Conservation (phyloP, 2,329 filamentous ascomycete species). For the Endocalyx cinctus region DNA sequence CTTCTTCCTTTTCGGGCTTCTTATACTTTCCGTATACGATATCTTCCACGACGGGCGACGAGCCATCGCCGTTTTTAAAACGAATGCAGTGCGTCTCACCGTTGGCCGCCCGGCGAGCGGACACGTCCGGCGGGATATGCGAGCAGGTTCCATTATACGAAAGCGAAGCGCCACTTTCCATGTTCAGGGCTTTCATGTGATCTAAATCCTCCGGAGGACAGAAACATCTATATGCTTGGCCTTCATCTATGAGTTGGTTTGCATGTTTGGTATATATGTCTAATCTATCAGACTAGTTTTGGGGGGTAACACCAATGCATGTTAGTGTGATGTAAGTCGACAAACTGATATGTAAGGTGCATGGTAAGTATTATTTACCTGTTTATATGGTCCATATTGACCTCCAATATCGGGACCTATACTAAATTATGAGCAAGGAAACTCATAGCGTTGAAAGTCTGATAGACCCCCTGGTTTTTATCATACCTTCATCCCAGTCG, state of each 20-base stretch:
- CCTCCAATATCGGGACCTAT: conserved; percentile 76
- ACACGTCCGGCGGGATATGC: conserved; percentile 60
- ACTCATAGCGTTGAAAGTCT: too few species aligned
- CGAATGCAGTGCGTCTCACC: conserved; percentile 75
- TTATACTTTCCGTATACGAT: conserved; percentile 70
- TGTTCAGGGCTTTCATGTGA: conserved; percentile 58
- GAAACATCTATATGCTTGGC: conserved; percentile 89
- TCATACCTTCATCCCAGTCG: conserved; percentile 82
- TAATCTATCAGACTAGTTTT: conserved; percentile 70
- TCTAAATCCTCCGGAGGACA: conserved; percentile 71
- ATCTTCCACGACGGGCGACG: conserved; percentile 66
- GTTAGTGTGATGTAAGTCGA: background rate
- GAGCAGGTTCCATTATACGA: conserved; percentile 64
- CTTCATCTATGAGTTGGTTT: conserved; percentile 61
- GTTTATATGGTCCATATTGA: conserved; percentile 78
- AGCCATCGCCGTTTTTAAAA: conserved; percentile 61
- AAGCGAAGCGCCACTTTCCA: conserved; percentile 42
- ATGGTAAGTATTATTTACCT: conserved; percentile 50
- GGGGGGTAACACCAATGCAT: background rate
- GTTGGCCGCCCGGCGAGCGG: conserved; percentile 61
- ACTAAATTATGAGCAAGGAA: conserved; percentile 9
- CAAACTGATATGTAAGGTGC: too few species aligned
- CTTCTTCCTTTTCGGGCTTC: conserved; percentile 58
- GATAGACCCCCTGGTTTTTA: too few species aligned
- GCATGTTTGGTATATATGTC: conserved; percentile 68